Conservation (phyloP, 192 early-diverging fungal genomes). For the Gorgonomyces haynaldii region DNA sequence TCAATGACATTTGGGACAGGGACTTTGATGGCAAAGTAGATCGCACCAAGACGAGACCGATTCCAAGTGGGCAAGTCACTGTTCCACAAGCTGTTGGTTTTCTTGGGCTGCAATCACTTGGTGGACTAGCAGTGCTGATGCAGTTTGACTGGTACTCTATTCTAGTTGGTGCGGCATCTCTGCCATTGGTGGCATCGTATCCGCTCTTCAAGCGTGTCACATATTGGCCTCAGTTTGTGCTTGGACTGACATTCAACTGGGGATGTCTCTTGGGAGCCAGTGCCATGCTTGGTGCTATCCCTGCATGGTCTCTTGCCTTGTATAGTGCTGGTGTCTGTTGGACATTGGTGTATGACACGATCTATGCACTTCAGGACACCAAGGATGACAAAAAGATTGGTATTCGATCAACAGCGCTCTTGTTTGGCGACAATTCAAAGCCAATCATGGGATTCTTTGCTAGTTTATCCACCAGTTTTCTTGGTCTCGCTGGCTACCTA, state of each 20-base stretch:
- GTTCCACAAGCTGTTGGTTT: constrained; percentile 61
- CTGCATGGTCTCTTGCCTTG: background rate
- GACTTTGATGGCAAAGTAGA: constrained; percentile 71
- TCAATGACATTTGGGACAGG: constrained; percentile 96
- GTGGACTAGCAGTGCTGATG: constrained; percentile 70
- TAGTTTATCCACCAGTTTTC: constrained; percentile 46
- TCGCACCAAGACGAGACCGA: constrained; percentile 67
- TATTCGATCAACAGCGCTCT: constrained; percentile 83
- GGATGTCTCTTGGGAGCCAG: constrained; percentile 82
- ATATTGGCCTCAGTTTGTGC: constrained; percentile 85
- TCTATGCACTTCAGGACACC: constrained; percentile 97
- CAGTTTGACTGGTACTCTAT: constrained; percentile 77
- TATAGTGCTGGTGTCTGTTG: constrained; percentile 54
- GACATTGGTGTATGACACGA: constrained; percentile 94
- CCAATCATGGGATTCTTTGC: constrained; percentile 63
- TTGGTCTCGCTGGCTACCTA: constrained; percentile 66
- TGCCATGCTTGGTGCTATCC: constrained; percentile 51
- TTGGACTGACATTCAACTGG: constrained; percentile 87
- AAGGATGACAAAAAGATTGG: constrained; percentile 74
- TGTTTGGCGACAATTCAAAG: constrained; percentile 64
- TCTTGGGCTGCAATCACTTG: constrained; percentile 64
- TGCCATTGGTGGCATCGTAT: constrained; percentile 67
- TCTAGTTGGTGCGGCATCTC: constrained; percentile 63
- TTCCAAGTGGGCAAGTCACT: constrained; percentile 66
- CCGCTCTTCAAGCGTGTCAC: constrained; percentile 94